Conservation (phyloP, 2,329 filamentous ascomycete species). For the Immersiporthe knoxdaviesiana region DNA sequence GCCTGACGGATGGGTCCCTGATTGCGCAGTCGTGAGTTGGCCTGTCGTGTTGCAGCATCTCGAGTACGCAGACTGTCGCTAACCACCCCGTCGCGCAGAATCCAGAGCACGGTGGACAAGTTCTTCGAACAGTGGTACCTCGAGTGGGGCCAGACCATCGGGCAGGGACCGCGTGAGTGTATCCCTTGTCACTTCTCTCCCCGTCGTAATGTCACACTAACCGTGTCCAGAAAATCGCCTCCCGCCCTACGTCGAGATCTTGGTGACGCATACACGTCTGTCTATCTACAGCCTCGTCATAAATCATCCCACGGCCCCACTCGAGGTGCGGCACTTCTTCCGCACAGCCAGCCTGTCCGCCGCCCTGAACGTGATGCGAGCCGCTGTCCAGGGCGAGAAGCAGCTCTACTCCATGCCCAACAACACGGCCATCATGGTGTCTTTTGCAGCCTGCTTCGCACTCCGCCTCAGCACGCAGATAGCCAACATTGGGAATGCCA, state of each 20-base stretch:
- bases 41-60: conserved; percentile 3
- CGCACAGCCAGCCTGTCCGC: conserved; percentile 72
- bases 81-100: conserved; percentile 40
- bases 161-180: conserved; percentile 52
- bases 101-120: conserved; percentile 63
- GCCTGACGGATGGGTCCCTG: conserved; percentile 52
- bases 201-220: not conserved
- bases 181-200: not conserved
- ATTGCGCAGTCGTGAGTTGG: conserved; percentile 59
- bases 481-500: conserved; percentile 53
- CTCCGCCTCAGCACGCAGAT: conserved; percentile 65
- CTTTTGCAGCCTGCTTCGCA: conserved; percentile 72
- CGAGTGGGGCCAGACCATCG: conserved; percentile 63
- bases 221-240: conserved; percentile 52
- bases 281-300: conserved; percentile 77
- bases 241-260: conserved; percentile 75
- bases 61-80: conserved; percentile 23
- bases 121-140: conserved; percentile 70
- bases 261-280: conserved; percentile 72
- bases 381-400: conserved; percentile 71
- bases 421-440: conserved; percentile 79
- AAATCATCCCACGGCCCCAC: conserved; percentile 72
- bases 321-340: conserved; percentile 74
- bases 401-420: conserved; percentile 77
- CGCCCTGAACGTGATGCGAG: conserved; percentile 74